Evolutionary conservation across 2,329 filamentous ascomycete species (phyloP).

Genomic region (Arthroderma uncinatum): DNA sequence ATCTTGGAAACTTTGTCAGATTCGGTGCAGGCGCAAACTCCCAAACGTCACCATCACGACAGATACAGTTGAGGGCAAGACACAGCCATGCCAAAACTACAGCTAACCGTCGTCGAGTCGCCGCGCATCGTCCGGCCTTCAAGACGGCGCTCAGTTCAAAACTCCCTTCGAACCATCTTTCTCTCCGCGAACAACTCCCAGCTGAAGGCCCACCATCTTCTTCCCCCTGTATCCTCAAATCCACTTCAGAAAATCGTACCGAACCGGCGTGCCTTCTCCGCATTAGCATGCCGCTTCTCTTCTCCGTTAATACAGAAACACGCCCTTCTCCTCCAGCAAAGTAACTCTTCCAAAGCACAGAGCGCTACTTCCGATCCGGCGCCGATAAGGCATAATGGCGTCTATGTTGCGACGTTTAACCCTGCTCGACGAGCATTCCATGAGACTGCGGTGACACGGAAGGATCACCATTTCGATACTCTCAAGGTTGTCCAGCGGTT

Average conservation of each 20-base stretch:
- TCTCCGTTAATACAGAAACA: background rate
- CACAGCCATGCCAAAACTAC: slow-evolving; percentile 30
- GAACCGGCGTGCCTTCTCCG: background rate
- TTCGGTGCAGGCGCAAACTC: background rate
- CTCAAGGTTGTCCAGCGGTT: slow-evolving; percentile 91
- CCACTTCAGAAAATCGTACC: background rate
- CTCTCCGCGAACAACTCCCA: background rate
- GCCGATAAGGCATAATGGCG: slow-evolving; percentile 37
- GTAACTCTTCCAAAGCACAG: background rate
- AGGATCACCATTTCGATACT: slow-evolving; percentile 96
- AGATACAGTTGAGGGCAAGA: background rate
- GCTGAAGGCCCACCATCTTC: background rate
- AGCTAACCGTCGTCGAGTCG: slow-evolving; percentile 30
- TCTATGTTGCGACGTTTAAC: slow-evolving; percentile 37
- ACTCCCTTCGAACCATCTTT: background rate
- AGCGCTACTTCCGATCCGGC: background rate
- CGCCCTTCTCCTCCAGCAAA: background rate
- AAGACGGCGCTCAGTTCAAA: background rate
- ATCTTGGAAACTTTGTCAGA: background rate
- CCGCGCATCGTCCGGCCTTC: slow-evolving; percentile 30
- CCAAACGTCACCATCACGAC: background rate
- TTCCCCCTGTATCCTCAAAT: background rate
- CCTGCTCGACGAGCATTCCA: slow-evolving; percentile 41
- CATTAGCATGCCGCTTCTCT: background rate
- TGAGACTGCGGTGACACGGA: slow-evolving; percentile 47